Evolutionary conservation across 441 rosid species (phyloP), one percentile per base, ranked within the genome.

Genomic region (Euphorbia schlechtendalii): DNA sequence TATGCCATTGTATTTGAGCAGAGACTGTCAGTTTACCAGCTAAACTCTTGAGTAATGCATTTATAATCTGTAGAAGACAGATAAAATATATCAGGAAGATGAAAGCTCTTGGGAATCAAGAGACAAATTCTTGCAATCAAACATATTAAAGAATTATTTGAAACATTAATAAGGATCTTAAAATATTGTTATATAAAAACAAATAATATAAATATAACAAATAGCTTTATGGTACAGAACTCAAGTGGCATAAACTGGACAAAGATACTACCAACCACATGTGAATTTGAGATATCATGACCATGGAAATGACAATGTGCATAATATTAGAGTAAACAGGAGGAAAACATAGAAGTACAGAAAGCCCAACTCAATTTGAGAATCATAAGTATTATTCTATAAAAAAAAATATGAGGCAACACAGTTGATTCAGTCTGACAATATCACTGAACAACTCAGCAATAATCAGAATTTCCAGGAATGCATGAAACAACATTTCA

Each of bases 191-290:
- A 57, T 20, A 20, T 13, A 38, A 36, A 21, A 25, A 28, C 38
- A 36, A 27, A 14, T 52, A 61, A 53, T n/a, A 48, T 1, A 5
- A 36, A 36, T 41, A 9, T 48, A 52, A 32, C 43, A 25, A 56
- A 61, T 10, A 43, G 14, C 14, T 38, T 41, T 62, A 24, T 28
- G 56, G 34, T 25, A 21, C 3, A 54, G 9, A 59, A 8, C 70
- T 78, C 82, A 85, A 74, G 78, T 56, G 85, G 83, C 78, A 81
- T 74, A 71, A 74, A 65, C 72, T 75, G 72, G 32, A 27, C 54
- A 43, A 79, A 56, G 66, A 81, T 76, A 73, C 76, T 71, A 63
- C 61, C 74, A 59, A 68, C 75, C 40, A 28, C 63, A 57, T 34
- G 61, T 54, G 72, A 68, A 72, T 64, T 55, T 53, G 81, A 73